Evolutionary conservation across 352 stramenopile genomes (phyloP), one percentile per base, ranked within the genome.

Genomic region (Phytophthora kernoviae): DNA sequence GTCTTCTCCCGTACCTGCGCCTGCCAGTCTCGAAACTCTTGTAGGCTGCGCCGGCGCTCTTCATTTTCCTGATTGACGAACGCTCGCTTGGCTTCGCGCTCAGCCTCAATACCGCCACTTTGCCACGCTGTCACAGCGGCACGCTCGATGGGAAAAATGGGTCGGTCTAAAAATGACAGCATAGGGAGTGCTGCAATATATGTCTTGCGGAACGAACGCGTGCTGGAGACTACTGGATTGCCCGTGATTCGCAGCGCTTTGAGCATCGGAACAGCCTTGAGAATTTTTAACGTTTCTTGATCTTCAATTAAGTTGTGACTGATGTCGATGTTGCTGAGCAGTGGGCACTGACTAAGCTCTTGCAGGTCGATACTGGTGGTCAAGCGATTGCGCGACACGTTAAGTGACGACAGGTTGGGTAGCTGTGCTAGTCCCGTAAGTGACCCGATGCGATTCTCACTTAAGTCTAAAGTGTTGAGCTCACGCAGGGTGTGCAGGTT

Each of bases 401-500:
- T 98, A 27, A 98, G 73, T 30, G 91, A 97, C 48, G 82, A 79
- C 6, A 99, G 69, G 26, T 77, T 79, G 0, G 70, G 61, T 22
- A 98, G 58, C 24, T 77, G 75, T 12, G 71, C 68, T n/a, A 98
- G 37, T n/a, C 93, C 90, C 1, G 84, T 58, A 43, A 99, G 68
- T 12, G 75, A 79, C 21, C 70, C 68, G 62, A 98, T 93, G 43
- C 76, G 79, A 73, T 98, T 98, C 45, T 97, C 82, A 30, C 84
- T 96, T 30, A 98, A 57, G 61, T 98, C 93, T 7, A 99, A 75
- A 4, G 89, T 98, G 61, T 97, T 94, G 42, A 98, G 81, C 26
- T 93, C 70, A 30, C 55, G 64, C 33, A 94, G 51, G 1, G 46
- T 52, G 58, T 87, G 79, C 20, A 85, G 62, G 39, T 77, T 84